phyloP scores from a whole-genome alignment of 2,329 filamentous ascomycete genomes.

The Aspergillus felis region DNA sequence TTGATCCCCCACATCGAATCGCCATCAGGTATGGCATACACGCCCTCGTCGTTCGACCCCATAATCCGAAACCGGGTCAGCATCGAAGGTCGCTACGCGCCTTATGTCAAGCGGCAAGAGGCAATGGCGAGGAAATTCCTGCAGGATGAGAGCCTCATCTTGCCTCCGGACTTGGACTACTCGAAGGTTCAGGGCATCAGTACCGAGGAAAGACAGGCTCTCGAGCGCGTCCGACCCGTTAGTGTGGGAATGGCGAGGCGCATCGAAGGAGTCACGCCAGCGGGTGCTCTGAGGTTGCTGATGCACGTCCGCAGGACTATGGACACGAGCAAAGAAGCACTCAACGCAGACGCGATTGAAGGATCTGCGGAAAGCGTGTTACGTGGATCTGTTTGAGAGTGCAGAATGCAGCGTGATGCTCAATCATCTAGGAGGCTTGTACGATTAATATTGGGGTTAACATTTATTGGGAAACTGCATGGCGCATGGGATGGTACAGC shows the following conservation, averaged over 20 bases:
- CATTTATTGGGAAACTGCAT: neutral
- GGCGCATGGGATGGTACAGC: neutral
- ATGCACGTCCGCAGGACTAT: slow-evolving; percentile 32
- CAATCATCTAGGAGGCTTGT: neutral
- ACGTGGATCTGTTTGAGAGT: slow-evolving; percentile 4
- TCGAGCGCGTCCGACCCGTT: slow-evolving; percentile 70
- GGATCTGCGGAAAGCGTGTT: slow-evolving; percentile 15
- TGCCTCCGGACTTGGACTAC: slow-evolving; percentile 77
- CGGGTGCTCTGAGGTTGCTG: slow-evolving; percentile 42
- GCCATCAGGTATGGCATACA: slow-evolving; percentile 24
- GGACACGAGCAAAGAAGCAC: slow-evolving; percentile 9
- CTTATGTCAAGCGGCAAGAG: slow-evolving; percentile 73
- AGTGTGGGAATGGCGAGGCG: slow-evolving; percentile 83
- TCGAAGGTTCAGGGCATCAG: slow-evolving; percentile 68
- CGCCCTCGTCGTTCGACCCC: slow-evolving; percentile 50
- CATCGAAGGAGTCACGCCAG: slow-evolving; percentile 67
- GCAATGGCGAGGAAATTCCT: slow-evolving; percentile 63
- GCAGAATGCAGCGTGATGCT: neutral
- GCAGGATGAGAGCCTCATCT: slow-evolving; percentile 68
- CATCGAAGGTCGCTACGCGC: slow-evolving; percentile 82
- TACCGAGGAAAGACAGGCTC: slow-evolving; percentile 69
- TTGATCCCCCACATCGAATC: slow-evolving; percentile 53
- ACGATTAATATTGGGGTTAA: neutral
- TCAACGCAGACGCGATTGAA: slow-evolving; percentile 5
- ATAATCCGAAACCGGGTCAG: slow-evolving; percentile 65